Evolutionary conservation across 208 protist species (phyloP), one percentile per base, ranked within the genome.

Genomic region (Paratrypanosoma confusum): DNA sequence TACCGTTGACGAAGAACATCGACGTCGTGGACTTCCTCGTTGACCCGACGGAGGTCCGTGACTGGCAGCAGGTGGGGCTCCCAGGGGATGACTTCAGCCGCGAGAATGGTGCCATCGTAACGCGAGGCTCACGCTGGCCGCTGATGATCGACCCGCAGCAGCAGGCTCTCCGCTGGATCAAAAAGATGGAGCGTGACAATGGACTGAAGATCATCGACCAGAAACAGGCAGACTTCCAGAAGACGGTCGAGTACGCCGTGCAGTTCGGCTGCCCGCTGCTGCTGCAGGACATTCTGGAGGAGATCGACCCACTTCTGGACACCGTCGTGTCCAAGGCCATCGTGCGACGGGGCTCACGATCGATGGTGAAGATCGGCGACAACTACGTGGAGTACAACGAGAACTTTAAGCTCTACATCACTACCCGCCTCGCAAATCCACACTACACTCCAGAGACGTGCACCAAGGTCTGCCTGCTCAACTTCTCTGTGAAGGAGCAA

Each of bases 141-240:
- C 82, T 99, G 16, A 98, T 98, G 83, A 97, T 99, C 50, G 97
- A 99, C 65, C 97, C 97, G 31, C 96, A 99, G 77, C 81, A 84
- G 60, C 97, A 99, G 76, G 97, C 97, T 3, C 99, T 97, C 61
- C 96, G 97, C 73, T 99, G 97, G 97, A 89, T 99, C 29, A 97
- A 98, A 58, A 87, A 89, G 8, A 93, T 93, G 76, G 91, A 96
- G 72, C 76, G 87, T 22, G 77, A 95, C 46, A 84, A 79, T 49
- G 76, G 90, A 4, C 73, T 98, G 8, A 89, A 95, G 62, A 69
- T 98, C 22, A 81, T 97, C 41, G 84, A 96, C 54, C 72, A 82
- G 17, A 97, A 97, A 65, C 82, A 97, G 57, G 22, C 75, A 3
- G 92, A 98, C 64, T 95, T 95, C 52, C 72, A 98, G 38, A 87